Base-by-base conservation (phyloP, 176 grass and related monocot genomes). In the Puya raimondii region DNA sequence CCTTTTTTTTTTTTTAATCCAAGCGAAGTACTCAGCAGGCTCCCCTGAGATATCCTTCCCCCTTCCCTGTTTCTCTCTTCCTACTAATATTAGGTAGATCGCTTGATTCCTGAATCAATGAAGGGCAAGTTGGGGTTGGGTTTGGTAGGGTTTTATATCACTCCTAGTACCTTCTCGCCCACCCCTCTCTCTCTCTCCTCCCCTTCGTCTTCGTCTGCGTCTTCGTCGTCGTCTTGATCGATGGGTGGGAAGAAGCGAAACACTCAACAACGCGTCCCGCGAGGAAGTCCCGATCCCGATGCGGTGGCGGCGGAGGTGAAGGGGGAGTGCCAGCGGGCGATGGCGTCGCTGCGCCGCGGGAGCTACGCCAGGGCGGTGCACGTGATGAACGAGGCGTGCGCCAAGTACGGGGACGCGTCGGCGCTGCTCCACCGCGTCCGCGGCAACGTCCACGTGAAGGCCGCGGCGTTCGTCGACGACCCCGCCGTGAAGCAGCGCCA, bases 211-310 rank as follows among this genome's bases (percentile, higher is more conserved):
- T 10, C 70, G 8, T 75, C n/a, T n/a, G n/a, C 16, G 9, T 29
- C 50, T 6, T 27, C 63, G 14, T 23, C 23, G 49, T 33, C 13
- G 22, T 51, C 16, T 42, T 42, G 33, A 42, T 42, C 80, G 26
- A 96, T 96, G 91, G 91, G 91, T 29, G 64, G 76, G 17, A 91
- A 86, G 72, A 91, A 88, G 85, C 85, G 91, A 81, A 91, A 91
- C 91, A 81, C 84, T 87, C 33, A 6, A 86, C 79, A 42, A 82
- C 74, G 33, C 63, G 77, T 27, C 18, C 53, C 67, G 23, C 33
- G 1, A 42, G 17, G 69, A 51, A 33, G 15, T 3, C 11, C 21
- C 16, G 47, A 8, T 8, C 2, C 13, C 64, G 66, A 12, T 53
- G 57, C 23, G 23, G 63, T 23, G n/a, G 64, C 11, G 72, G 10